Base-by-base conservation (phyloP, 257 asterid species). In the Salvia hispanica region DNA sequence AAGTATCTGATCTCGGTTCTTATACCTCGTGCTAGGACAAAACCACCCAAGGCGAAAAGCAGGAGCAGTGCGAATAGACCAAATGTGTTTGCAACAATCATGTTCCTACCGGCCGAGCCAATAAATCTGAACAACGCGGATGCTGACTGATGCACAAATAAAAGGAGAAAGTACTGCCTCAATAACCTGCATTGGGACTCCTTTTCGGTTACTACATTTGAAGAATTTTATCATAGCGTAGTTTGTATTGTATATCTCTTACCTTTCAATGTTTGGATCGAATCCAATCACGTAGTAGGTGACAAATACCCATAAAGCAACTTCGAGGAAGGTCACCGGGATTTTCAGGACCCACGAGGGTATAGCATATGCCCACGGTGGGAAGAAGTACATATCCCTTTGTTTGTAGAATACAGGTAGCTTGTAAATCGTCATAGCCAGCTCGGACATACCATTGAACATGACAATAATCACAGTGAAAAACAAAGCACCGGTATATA, bases 371-470 rank as follows among this genome's bases (percentile, higher is more conserved):
- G 93, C 85, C 93, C 90, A 86, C 4, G 93, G 64, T 0, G 90
- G 93, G 67, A 80, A 82, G 54, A 86, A 86, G 69, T 64, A 78
- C 81, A 79, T 79, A 62, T 79, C 83, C 72, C 92, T 69, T 76
- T 86, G 92, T 76, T 86, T 86, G 78, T 81, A 86, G 81, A 86
- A 86, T 42, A 84, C 86, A 0, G 93, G 93, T 57, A 86, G 88
- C 82, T 86, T 86, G 64, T 74, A 79, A 58, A 86, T 78, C 6
- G 84, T 78, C 93, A 80, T 74, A 3, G 85, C 66, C 36, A 84
- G 83, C 84, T 86, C 90, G 0, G 88, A 70, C 76, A 86, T 64
- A 43, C 93, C 93, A 4, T 86, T 85, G 75, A 87, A 87, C 88
- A 85, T 78, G 62, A 76, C 54, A 76, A 73, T 74, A 40, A 81